phyloP scores from a whole-genome alignment of 257 asterid species.

The Primulina tabacum region DNA sequence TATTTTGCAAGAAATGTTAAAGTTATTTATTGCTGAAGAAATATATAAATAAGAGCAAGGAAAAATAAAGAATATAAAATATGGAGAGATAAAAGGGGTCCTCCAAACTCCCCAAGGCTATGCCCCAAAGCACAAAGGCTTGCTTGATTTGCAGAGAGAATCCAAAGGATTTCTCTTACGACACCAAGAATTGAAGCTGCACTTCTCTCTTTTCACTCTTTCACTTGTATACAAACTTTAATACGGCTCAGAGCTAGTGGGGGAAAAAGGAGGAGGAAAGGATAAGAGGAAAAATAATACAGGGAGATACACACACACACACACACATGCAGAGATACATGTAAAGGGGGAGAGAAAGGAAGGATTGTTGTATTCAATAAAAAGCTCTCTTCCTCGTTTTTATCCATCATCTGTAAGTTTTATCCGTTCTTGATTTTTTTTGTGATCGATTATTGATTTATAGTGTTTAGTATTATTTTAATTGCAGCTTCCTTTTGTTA shows the following conservation, averaged over 20 bases:
- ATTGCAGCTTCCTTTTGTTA: constrained; percentile 12
- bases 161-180: constrained; percentile 48
- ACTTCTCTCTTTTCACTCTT: constrained; percentile 14
- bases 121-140: constrained; percentile 42
- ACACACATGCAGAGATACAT: constrained; percentile 12
- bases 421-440: not conserved
- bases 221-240: not conserved
- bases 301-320: not conserved
- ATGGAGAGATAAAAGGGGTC: constrained; percentile 43
- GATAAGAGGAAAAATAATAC: not conserved
- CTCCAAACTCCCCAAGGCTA: constrained; percentile 37
- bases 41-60: not conserved
- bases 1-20: not conserved
- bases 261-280: not conserved
- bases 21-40: not conserved
- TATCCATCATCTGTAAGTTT: constrained; percentile 41
- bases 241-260: not conserved
- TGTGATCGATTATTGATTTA: not conserved
- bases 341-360: constrained; percentile 22
- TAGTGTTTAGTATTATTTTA: not conserved
- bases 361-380: constrained; percentile 27
- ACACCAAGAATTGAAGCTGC: constrained; percentile 33
- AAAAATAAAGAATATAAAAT: constrained; percentile 25
- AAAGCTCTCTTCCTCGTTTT: constrained; percentile 26
- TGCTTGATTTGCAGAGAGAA: constrained; percentile 65